phyloP scores from a whole-genome alignment of 257 asterid species.

The Solanum boliviense region DNA sequence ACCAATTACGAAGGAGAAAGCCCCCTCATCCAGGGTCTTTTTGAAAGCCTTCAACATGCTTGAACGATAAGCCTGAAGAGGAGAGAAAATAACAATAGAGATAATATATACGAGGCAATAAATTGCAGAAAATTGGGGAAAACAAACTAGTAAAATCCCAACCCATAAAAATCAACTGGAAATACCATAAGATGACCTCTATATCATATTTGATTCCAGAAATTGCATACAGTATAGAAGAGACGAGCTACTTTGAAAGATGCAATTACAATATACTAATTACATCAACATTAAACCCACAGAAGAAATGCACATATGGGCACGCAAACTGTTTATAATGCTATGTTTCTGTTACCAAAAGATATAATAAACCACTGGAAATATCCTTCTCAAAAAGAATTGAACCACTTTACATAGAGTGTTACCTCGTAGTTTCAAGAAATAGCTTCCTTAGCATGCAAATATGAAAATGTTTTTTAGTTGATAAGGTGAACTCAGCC shows the following conservation, averaged over 20 bases:
- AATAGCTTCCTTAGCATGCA: not conserved
- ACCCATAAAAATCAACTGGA: not conserved
- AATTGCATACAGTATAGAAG: not conserved
- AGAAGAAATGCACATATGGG: not conserved
- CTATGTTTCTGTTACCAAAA: not conserved
- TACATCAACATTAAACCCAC: not conserved
- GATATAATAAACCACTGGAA: not conserved
- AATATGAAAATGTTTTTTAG: not conserved
- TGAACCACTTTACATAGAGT: not conserved
- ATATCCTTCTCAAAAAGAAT: not conserved
- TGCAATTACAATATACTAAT: not conserved
- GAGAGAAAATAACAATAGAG: not conserved
- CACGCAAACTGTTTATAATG: not conserved
- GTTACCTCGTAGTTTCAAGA: not conserved
- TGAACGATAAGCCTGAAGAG: constrained; percentile 82
- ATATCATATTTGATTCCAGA: not conserved
- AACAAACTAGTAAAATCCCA: not conserved
- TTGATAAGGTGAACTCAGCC: not conserved
- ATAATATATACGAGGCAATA: not conserved
- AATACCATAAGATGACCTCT: not conserved
- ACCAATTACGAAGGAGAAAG: constrained; percentile 92
- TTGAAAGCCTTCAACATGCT: constrained; percentile 98
- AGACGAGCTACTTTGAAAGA: not conserved
- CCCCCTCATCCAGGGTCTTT: constrained; percentile 96
- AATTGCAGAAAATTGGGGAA: not conserved